Percentiles rank a stretch among this genome's conserved stretches.
phyloP scores from a whole-genome alignment of 2,329 filamentous ascomycete genomes.

The Magnaporthiopsis incrustans region DNA sequence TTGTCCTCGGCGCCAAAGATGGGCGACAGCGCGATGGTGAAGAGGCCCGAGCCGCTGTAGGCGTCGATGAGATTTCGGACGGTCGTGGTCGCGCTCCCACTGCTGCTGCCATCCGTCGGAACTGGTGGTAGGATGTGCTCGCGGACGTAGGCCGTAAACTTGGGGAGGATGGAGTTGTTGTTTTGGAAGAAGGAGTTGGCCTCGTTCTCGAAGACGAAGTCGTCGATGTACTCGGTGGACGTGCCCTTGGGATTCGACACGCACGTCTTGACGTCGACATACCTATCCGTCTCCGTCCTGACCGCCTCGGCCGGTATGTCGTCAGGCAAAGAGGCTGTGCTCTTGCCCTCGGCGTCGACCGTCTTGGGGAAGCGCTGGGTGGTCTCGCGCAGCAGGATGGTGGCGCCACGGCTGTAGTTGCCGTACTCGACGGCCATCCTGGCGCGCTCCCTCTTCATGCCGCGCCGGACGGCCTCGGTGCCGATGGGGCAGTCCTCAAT shows the following conservation, averaged over 20 bases:
- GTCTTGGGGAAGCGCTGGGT: conserved; percentile 57
- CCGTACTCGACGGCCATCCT: conserved; percentile 63
- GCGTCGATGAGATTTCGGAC: conserved; percentile 92
- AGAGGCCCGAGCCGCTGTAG: conserved; percentile 94
- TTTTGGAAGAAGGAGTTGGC: conserved; percentile 98
- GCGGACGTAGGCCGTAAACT: conserved; percentile 82
- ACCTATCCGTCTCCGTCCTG: conserved; percentile 45
- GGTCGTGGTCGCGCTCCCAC: conserved; percentile 12
- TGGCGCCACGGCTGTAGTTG: conserved; percentile 74
- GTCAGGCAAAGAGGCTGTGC: conserved; percentile 10
- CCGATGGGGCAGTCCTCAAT: conserved; percentile 97
- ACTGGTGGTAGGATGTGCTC: conserved; percentile 57
- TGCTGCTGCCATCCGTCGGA: conserved; percentile 9
- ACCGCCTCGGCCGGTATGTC: conserved; percentile 31
- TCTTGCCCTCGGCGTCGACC: conserved; percentile 11
- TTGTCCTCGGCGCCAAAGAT: conserved; percentile 52
- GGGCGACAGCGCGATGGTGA: conserved; percentile 85
- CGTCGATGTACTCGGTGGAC: conserved; percentile 80
- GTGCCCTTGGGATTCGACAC: conserved; percentile 78
- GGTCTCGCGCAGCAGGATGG: conserved; percentile 79
- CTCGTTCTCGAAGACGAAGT: conserved; percentile 80
- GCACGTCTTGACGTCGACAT: conserved; percentile 77
- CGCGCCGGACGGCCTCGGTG: conserved; percentile 73
- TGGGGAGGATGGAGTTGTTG: conserved; percentile 93
- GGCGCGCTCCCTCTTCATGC: conserved; percentile 70